Evolutionary conservation across 2,329 filamentous ascomycete genomes (phyloP), one percentile per base, ranked within the genome.

Genomic region (Penicillium polonicum): DNA sequence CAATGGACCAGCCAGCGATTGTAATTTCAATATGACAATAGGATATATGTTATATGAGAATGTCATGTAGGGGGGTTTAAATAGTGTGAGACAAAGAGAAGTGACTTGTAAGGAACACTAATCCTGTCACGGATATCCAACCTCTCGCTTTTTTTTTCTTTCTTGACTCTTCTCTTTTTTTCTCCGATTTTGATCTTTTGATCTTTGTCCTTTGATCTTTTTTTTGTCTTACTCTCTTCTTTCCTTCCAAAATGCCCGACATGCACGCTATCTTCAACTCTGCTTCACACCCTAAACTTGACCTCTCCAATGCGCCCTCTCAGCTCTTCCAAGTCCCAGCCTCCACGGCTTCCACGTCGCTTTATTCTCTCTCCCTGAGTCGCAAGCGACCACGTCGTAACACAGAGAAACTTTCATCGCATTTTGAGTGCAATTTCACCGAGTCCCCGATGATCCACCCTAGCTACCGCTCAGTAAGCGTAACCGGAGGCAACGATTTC

Each of bases 1-100:
- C 61, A 72, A 46, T 78, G 77, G 74, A 73, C 72, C 25, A 71
- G 68, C 53, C 76, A 79, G 65, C 74, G 73, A 65, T 63, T 79
- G 64, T 79, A 19, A 27, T 51, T 48, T 31, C 36, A 43, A 50
- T 19, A 31, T 31, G 10, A 0, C 3, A 12, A 25, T 27, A 25
- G 12, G 3, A 25, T 15, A 21, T 9, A 48, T 48, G 29, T 31
- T 33, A 33, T 35, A 15, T 35, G 49, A 25, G n/a, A 39, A 51
- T 43, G 9, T 52, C 19, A 58, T 50, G 49, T 45, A 52, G 51
- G 49, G 21, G 35, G 42, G 42, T 36, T n/a, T 15, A 46, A 51
- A 57, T 38, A 54, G 42, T 43, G 45, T 38, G 45, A 50, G 38
- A 53, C n/a, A 44, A 31, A 35, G 42, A 44, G 6, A 44, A 7